Percentiles rank a stretch among this genome's conserved stretches.
Evolutionary conservation across 2,329 filamentous ascomycete species (phyloP).

Genomic region (Talaromyces atroroseus): DNA sequence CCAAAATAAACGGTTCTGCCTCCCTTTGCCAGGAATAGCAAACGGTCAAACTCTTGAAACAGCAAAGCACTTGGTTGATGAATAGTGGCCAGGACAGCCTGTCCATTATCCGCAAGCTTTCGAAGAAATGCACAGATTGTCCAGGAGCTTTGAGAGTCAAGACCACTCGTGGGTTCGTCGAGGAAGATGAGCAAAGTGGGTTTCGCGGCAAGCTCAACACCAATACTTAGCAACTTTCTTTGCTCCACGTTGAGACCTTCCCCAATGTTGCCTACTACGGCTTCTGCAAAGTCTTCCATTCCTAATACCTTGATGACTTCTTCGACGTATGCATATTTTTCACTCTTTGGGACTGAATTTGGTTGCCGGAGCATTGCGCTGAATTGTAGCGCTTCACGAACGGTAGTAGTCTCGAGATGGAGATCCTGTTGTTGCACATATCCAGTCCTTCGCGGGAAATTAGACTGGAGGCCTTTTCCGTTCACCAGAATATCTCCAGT

Average conservation of each 20-base stretch:
- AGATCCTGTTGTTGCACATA: slow-evolving; percentile 69
- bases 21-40: slow-evolving; percentile 70
- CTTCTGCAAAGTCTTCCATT: slow-evolving; percentile 76
- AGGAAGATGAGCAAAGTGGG: slow-evolving; percentile 57
- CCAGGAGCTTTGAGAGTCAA: slow-evolving; percentile 61
- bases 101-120: slow-evolving; percentile 52
- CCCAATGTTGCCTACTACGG: slow-evolving; percentile 73
- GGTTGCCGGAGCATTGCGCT: slow-evolving; percentile 80
- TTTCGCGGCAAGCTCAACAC: slow-evolving; percentile 54
- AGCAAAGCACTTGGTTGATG: slow-evolving; percentile 52
- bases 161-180: slow-evolving; percentile 56
- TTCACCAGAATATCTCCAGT: slow-evolving; percentile 64
- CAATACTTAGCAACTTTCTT: slow-evolving; percentile 58
- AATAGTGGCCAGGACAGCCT: slow-evolving; percentile 52
- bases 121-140: slow-evolving; percentile 58
- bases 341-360: slow-evolving; percentile 58
- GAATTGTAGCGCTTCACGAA: slow-evolving; percentile 80
- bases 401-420: slow-evolving; percentile 75
- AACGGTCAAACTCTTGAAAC: slow-evolving; percentile 60
- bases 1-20: slow-evolving; percentile 79
- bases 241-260: slow-evolving; percentile 62
- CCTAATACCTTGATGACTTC: slow-evolving; percentile 61
- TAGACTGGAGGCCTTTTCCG: slow-evolving; percentile 50
- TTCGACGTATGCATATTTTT: slow-evolving; percentile 80
- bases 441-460: slow-evolving; percentile 61